Percentiles rank a stretch among this genome's conserved stretches.
Evolutionary conservation across 2,329 filamentous ascomycete genomes (phyloP).

Genomic region (Exophiala sp.): DNA sequence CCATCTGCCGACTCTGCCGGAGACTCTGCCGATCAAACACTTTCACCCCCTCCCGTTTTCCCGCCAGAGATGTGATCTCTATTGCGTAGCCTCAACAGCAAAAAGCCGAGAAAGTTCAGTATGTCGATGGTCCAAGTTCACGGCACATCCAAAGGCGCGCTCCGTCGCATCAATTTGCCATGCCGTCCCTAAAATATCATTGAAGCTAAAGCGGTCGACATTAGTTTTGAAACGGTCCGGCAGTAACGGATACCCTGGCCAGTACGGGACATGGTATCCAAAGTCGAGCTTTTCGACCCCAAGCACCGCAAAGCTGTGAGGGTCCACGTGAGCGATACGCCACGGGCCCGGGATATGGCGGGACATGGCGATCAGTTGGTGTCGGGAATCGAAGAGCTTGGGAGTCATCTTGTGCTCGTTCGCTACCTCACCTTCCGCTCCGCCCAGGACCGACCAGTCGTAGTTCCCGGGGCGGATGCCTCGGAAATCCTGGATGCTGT

Average conservation of each 20-base stretch:
- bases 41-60: no score
- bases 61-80: no score
- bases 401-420: neutral
- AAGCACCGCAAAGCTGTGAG: neutral
- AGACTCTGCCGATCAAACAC: no score
- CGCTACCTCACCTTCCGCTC: neutral
- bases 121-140: no score
- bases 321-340: constrained; percentile 2
- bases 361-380: neutral
- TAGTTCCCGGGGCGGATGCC: neutral
- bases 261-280: neutral
- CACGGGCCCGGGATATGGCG: constrained; percentile 3
- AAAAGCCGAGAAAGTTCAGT: no score
- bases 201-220: neutral
- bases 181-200: neutral
- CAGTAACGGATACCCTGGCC: neutral
- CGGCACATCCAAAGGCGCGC: neutral
- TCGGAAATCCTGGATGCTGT: neutral
- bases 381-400: neutral
- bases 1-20: no score
- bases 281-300: neutral
- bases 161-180: neutral
- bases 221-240: neutral
- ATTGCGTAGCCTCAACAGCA: no score
- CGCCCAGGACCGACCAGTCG: neutral